Evolutionary conservation across 2,329 filamentous ascomycete genomes (phyloP).

Genomic region (Colletotrichum costaricense): DNA sequence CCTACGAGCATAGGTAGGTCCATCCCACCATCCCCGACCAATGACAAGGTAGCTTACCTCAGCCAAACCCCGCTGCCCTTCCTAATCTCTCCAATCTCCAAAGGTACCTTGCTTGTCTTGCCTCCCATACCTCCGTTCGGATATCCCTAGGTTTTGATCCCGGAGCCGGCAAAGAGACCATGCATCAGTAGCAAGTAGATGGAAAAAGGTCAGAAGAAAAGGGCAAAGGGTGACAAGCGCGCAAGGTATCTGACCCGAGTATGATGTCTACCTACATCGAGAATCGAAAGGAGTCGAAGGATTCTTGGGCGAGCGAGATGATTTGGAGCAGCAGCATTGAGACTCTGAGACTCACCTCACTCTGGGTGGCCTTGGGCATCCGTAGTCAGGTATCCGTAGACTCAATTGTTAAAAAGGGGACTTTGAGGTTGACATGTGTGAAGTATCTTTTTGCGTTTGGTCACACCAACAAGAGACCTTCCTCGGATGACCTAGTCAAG

Average conservation of each 20-base stretch:
- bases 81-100: neutral
- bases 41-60: neutral
- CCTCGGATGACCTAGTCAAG: neutral
- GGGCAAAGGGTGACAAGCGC: neutral
- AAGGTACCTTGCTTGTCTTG: neutral
- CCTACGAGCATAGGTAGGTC: no score
- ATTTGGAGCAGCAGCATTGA: neutral
- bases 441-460: neutral
- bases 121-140: no score
- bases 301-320: neutral
- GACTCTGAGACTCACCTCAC: neutral
- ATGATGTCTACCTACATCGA: neutral
- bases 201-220: neutral
- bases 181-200: neutral
- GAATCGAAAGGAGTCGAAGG: neutral
- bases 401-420: neutral
- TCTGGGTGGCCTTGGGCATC: neutral
- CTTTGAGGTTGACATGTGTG: slow-evolving; percentile 33
- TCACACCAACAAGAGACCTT: neutral
- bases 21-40: neutral
- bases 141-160: neutral
- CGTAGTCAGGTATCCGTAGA: neutral
- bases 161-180: neutral
- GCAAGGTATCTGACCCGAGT: neutral
- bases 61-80: neutral